Conservation (phyloP, 805 yeast species). For the Candida vaughaniae region DNA sequence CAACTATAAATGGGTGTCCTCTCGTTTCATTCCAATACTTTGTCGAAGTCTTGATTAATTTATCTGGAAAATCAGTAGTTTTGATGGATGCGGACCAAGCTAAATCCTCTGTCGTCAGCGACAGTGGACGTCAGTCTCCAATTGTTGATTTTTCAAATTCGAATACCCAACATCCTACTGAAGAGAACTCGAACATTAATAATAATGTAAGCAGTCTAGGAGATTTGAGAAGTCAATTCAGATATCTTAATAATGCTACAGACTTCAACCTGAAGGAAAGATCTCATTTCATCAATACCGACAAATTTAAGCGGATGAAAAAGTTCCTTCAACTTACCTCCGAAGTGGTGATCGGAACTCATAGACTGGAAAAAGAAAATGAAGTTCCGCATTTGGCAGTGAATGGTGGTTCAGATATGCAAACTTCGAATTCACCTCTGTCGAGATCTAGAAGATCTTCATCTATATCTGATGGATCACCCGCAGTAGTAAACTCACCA, state of each 20-base stretch:
- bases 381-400: constrained; percentile 9
- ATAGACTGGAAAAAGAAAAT: constrained; percentile 37
- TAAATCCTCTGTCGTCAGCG: constrained; percentile 6
- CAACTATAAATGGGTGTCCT: constrained; percentile 72
- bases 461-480: constrained; percentile 7
- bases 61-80: constrained; percentile 57
- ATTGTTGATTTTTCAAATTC: constrained; percentile 11
- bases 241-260: constrained; percentile 16
- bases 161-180: not conserved
- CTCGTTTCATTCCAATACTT: constrained; percentile 81
- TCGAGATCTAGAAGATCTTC: constrained; percentile 8
- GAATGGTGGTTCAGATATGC: not conserved
- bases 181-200: not conserved
- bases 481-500: constrained; percentile 2
- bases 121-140: constrained; percentile 14
- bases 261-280: constrained; percentile 29
- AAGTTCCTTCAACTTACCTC: constrained; percentile 81
- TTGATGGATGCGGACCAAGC: constrained; percentile 22
- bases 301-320: constrained; percentile 67
- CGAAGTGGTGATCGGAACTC: constrained; percentile 80
- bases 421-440: constrained; percentile 1
- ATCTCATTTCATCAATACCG: constrained; percentile 68
- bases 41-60: constrained; percentile 77
- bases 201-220: constrained; percentile 5
- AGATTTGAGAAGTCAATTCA: constrained; percentile 27